These are phyloP conservation scores for Aspergillus pseudoglaucus DNA, from an alignment of 2,329 filamentous ascomycete species.

Conservation along the genomic window DNA sequence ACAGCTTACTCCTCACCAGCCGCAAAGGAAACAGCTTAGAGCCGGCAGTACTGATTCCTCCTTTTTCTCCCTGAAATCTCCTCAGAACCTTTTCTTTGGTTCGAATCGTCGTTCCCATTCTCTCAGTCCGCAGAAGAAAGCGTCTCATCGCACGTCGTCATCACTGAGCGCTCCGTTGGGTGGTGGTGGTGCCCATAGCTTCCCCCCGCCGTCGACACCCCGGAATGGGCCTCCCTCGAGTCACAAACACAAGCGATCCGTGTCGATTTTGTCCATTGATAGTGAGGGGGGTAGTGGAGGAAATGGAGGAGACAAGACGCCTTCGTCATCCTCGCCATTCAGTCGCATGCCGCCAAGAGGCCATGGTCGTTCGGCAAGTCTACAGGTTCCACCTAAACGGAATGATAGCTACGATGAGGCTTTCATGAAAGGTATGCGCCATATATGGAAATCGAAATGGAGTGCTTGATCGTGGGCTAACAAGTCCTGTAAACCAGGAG, in stretches of 20 bases:
- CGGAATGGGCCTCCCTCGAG: conserved; percentile 28
- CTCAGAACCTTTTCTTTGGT: conserved; percentile 30
- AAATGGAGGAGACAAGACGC: conserved; percentile 21
- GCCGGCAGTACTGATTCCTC: conserved; percentile 28
- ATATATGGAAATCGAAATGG: neutral
- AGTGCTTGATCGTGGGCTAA: neutral
- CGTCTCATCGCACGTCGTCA: conserved; percentile 33
- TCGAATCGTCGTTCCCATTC: conserved; percentile 31
- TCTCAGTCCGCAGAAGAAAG: conserved; percentile 25
- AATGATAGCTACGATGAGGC: conserved; percentile 36
- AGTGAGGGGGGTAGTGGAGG: conserved; percentile 31
- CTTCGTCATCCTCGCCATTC: conserved; percentile 23
- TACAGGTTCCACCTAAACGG: conserved; percentile 62
- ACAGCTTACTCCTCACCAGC: conserved; percentile 27
- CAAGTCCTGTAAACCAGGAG: conserved; percentile 18
- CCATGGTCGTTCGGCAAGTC: conserved; percentile 72
- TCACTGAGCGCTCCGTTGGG: conserved; percentile 35
- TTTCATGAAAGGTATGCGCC: conserved; percentile 31
- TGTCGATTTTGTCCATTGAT: conserved; percentile 76
- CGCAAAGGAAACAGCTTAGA: conserved; percentile 34
- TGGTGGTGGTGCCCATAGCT: conserved; percentile 33
- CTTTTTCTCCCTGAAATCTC: conserved; percentile 34
- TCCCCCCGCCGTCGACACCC: conserved; percentile 32
- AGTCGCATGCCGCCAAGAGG: conserved; percentile 52
- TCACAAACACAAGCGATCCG: conserved; percentile 66